These are phyloP conservation scores for Cucurbita argyrosperma DNA, from an alignment of 306 rosid species.

Conservation along the genomic window DNA sequence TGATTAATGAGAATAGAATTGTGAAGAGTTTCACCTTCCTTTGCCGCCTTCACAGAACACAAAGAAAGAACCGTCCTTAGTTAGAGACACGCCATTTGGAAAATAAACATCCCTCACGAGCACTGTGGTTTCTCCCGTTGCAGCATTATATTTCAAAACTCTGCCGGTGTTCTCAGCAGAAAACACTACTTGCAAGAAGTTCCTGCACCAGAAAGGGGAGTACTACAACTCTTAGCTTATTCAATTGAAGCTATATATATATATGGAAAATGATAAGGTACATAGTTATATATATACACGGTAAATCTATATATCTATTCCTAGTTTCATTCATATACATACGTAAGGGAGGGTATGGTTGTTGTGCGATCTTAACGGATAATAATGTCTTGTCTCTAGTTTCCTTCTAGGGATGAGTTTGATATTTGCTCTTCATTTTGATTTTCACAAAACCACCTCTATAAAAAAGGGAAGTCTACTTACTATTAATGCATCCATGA, in stretches of 20 bases:
- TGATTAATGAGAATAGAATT: not conserved
- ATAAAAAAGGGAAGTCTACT: too few relatives aligned
- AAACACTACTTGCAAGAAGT: constrained; percentile 66
- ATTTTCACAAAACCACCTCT: too few relatives aligned
- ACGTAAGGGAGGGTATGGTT: too few relatives aligned
- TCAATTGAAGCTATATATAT: too few relatives aligned
- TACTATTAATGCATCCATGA: not conserved
- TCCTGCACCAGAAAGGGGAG: constrained; percentile 26
- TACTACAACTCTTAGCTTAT: too few relatives aligned
- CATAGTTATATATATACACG: too few relatives aligned
- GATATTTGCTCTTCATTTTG: too few relatives aligned
- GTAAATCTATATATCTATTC: too few relatives aligned
- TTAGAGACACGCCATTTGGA: constrained; percentile 81
- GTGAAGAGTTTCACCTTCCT: constrained; percentile 49
- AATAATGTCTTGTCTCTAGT: not conserved
- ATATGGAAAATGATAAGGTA: too few relatives aligned
- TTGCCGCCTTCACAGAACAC: constrained; percentile 47
- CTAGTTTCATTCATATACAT: too few relatives aligned
- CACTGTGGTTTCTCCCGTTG: constrained; percentile 64
- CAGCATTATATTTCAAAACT: constrained; percentile 63
- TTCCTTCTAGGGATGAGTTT: not conserved
- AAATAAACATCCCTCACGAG: constrained; percentile 62
- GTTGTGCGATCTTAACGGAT: too few relatives aligned
- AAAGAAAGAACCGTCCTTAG: constrained; percentile 84
- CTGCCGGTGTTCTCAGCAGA: constrained; percentile 61